Percentiles rank a stretch among this genome's conserved stretches.
These are phyloP conservation scores for Rostrohypoxylon terebratum DNA, from an alignment of 495 filamentous ascomycete species.

Conservation along the genomic window DNA sequence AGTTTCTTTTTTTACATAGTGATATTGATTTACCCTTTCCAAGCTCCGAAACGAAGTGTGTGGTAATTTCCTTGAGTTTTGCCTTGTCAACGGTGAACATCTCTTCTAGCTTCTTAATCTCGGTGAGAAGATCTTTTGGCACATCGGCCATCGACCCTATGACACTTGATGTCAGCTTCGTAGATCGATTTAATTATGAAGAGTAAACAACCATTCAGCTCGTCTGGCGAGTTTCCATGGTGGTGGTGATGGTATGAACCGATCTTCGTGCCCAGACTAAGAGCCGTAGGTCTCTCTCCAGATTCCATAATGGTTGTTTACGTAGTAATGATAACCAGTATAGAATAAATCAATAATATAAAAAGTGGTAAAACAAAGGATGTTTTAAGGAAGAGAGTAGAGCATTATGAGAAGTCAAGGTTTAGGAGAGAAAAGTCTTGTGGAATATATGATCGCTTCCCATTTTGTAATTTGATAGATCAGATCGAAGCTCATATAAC, in stretches of 20 bases:
- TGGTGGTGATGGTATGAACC: conserved; percentile 31
- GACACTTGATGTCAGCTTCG: conserved; percentile 37
- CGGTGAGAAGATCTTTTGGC: conserved; percentile 83
- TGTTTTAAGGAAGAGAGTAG: background rate
- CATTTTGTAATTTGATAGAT: background rate
- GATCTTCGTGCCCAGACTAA: conserved; percentile 18
- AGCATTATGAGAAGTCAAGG: background rate
- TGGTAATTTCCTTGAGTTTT: conserved; percentile 89
- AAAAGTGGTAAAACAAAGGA: background rate
- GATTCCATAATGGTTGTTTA: conserved; percentile 24
- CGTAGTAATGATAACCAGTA: conserved; percentile 2
- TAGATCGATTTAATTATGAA: background rate
- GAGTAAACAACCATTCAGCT: conserved; percentile 26
- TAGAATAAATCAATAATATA: conserved; percentile 1
- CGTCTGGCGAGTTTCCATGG: conserved; percentile 16
- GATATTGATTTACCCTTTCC: conserved; percentile 73
- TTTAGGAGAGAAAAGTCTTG: background rate
- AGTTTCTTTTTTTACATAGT: conserved; percentile 3
- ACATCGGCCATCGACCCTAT: conserved; percentile 61
- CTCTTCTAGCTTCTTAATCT: conserved; percentile 89
- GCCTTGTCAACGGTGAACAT: conserved; percentile 80
- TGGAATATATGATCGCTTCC: background rate
- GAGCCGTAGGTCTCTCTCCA: conserved; percentile 22
- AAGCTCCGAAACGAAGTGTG: conserved; percentile 89
- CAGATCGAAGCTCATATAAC: background rate